These are phyloP conservation scores for Leccinum ponderosum DNA, from an alignment of 1,284 basidiomycete genomes.

Conservation along the genomic window DNA sequence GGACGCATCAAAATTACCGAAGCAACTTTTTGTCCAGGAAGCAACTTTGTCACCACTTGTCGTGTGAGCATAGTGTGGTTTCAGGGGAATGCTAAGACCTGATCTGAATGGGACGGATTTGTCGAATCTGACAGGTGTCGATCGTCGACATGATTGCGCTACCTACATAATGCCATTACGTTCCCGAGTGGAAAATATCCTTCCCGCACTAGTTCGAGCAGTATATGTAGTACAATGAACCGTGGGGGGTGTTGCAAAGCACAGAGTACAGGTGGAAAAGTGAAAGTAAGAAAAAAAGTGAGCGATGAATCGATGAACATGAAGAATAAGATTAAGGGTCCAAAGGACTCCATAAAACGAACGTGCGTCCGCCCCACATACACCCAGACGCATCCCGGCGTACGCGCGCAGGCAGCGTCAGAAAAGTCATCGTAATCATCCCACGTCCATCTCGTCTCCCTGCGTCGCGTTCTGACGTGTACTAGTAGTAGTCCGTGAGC, in stretches of 20 bases:
- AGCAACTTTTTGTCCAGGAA: background rate
- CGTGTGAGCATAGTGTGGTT: background rate
- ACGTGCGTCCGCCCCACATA: background rate
- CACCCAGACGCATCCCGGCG: background rate
- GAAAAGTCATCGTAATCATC: slow-evolving; percentile 32
- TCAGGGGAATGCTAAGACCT: background rate
- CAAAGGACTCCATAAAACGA: slow-evolving; percentile 12
- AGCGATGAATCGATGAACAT: slow-evolving; percentile 11
- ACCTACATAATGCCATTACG: slow-evolving; percentile 6
- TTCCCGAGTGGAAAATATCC: slow-evolving; percentile 8
- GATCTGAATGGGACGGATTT: background rate
- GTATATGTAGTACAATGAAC: slow-evolving; percentile 21
- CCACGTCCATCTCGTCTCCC: slow-evolving; percentile 56
- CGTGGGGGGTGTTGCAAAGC: background rate
- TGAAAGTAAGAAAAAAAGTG: background rate
- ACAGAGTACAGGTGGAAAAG: background rate
- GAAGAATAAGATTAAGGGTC: slow-evolving; percentile 36
- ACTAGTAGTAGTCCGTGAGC: slow-evolving; percentile 33
- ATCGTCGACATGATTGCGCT: background rate
- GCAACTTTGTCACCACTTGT: background rate
- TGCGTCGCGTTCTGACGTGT: slow-evolving; percentile 46
- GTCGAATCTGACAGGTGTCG: background rate
- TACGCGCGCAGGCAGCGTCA: background rate
- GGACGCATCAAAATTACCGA: background rate
- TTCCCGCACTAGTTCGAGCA: slow-evolving; percentile 15